Percentiles rank a stretch among this genome's conserved stretches.
phyloP scores from a whole-genome alignment of 2,329 filamentous ascomycete genomes.

The Onygenales sp. region DNA sequence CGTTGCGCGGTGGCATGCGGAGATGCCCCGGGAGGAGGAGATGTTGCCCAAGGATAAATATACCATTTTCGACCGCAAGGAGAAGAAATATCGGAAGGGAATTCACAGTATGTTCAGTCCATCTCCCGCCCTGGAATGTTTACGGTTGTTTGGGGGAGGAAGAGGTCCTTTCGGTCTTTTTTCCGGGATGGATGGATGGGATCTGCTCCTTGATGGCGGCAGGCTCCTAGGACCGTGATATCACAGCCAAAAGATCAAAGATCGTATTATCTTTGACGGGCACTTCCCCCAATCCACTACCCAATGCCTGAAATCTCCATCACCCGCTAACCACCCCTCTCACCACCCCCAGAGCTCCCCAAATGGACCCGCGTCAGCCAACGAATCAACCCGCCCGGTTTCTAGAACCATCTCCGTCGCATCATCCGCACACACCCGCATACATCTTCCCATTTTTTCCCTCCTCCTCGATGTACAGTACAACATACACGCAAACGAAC shows the following conservation, averaged over 20 bases:
- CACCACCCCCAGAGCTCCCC: slow-evolving; percentile 52
- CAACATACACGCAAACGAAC: not conserved
- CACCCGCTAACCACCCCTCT: slow-evolving; percentile 8
- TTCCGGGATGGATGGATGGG: not conserved
- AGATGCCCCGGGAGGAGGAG: slow-evolving; percentile 93
- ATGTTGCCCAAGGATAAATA: slow-evolving; percentile 98
- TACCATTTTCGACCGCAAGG: slow-evolving; percentile 93
- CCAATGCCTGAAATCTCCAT: no score
- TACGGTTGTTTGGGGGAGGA: not conserved
- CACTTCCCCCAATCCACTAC: no score
- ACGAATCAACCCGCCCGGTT: slow-evolving; percentile 87
- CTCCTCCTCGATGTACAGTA: not conserved
- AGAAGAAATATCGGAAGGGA: slow-evolving; percentile 89
- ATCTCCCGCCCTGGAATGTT: not conserved
- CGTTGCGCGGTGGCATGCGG: slow-evolving; percentile 81
- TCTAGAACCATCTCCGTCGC: slow-evolving; percentile 43
- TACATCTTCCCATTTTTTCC: not conserved
- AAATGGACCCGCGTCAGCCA: slow-evolving; percentile 97
- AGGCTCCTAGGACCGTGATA: not conserved
- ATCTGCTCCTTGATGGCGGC: not conserved
- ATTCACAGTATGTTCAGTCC: slow-evolving; percentile 73
- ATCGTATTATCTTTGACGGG: no score
- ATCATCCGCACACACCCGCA: no score
- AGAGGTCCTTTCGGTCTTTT: not conserved
- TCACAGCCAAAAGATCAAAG: no score